Evolutionary conservation across 1,139 yeast genomes (phyloP), one percentile per base, ranked within the genome.

Genomic region (Candida sp.): DNA sequence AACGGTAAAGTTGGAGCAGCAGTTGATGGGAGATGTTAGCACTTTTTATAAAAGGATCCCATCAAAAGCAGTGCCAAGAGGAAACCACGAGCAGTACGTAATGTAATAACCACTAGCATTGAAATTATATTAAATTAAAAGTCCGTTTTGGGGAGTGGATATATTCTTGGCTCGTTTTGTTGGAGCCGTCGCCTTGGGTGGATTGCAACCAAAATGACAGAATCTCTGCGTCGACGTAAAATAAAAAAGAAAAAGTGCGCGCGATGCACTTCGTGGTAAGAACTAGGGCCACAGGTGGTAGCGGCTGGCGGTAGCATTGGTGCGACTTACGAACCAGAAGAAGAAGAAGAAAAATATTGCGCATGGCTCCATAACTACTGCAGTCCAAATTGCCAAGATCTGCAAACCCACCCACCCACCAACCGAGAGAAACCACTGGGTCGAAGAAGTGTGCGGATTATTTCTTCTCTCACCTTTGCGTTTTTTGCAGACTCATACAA

Each of bases 301-400:
- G 17, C 17, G 2, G 2, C 17, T 17, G 17, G 17, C 17, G 17
- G 17, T 17, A 17, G 17, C 17, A 2, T 17, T 17, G 17, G 17
- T 17, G 17, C 17, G 17, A 2, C 17, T 2, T 17, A 17, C 17
- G 17, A 2, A 17, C 17, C 17, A 17, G 2, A 17, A 17, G 17
- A n/a, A 17, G 17, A 2, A 17, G 17, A 17, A 17, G n/a, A 17
- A 17, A 17, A 17, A 17, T 17, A 2, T 17, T 17, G 17, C 17
- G 2, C 17, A 17, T 17, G 17, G 17, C 17, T 17, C 17, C 1
- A 25, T 38, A 44, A 44, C 46, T 28, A 44, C 40, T 9, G 17
- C 35, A 26, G 46, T 44, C 31, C 12, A n/a, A 44, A 27, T 35
- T 17, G 46, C 46, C 46, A 44, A 44, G 46, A 43, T 12, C 26